Evolutionary conservation across 2,329 filamentous ascomycete species (phyloP), one percentile per base, ranked within the genome.

Genomic region (Xylariales sp.): DNA sequence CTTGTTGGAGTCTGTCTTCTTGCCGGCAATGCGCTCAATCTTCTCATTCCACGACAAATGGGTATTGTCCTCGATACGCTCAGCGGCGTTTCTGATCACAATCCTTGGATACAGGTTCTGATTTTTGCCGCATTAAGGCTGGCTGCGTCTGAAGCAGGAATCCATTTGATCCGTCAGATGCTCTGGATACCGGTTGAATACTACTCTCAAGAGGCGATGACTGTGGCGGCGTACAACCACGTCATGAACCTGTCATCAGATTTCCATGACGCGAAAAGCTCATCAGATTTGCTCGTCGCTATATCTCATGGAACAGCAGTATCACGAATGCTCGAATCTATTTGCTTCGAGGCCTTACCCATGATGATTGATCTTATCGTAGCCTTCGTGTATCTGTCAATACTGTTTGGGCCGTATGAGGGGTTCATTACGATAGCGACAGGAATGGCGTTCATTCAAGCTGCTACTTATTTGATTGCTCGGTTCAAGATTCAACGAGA

Each of bases 41-140:
- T 95, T 12, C 64, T 94, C 29, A 78, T 88, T 21, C 88, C 88
- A n/a, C 76, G 85, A 15, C 86, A 93, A 54, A 77, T 91, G 21
- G 88, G 88, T 46, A 78, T 86, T 41, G 81, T 95, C 45, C 82
- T 87, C 46, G 79, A 93, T 51, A 76, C 76, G 43, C 64, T 94
- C 16, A 70, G 70, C 20, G 66, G 69, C 21, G 37, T 32, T 13
- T 27, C 32, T 5, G 37, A 25, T 8, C 38, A 28, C 21, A 43
- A 24, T 19, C 45, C 43, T 16, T 44, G 33, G 33, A 36, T 40
- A 21, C 32, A 47, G 15, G 43, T 43, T 12, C 18, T 44, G n/a
- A 40, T 44, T 8, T 33, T 48, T 15, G 42, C 45, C 12, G 17
- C 33, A 11, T 30, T 46, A n/a, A 69, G 70, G 37, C 57, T 79